Evolutionary conservation across 164 flowering plant genomes (phyloP).

Genomic region (Kalanchoe fedtschenkoi): DNA sequence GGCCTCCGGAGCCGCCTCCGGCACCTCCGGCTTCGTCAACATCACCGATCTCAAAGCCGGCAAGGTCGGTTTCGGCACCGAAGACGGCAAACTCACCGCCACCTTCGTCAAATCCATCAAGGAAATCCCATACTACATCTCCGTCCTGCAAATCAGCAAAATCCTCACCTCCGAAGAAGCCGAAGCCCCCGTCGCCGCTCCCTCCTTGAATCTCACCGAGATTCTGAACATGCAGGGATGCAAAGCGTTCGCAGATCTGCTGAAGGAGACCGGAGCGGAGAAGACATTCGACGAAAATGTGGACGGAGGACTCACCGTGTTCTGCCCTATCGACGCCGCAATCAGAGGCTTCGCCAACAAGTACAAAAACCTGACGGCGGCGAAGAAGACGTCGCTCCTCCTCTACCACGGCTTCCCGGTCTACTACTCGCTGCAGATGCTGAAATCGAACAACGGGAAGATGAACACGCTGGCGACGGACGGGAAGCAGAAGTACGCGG

Average conservation of each 20-base stretch:
- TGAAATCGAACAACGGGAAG: neutral
- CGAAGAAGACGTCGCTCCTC: neutral
- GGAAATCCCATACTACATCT: too few species aligned
- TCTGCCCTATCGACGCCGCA: neutral
- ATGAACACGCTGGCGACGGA: slow-evolving; percentile 16
- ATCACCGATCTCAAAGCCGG: too few species aligned
- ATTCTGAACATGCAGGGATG: neutral
- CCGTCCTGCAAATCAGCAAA: too few species aligned
- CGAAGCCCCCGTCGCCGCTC: neutral
- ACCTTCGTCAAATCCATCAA: too few species aligned
- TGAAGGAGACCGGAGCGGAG: neutral
- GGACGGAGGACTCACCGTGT: neutral
- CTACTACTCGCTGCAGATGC: neutral
- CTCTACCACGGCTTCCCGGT: neutral
- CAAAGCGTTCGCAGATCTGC: neutral
- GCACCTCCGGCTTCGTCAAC: too few species aligned
- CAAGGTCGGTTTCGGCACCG: too few species aligned
- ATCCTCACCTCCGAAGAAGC: too few species aligned
- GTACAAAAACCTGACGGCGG: neutral
- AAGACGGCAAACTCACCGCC: too few species aligned
- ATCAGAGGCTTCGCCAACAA: neutral
- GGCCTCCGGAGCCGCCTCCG: too few species aligned
- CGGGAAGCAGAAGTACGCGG: neutral
- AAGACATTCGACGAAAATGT: neutral
- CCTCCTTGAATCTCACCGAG: neutral